Percentiles rank a stretch among this genome's conserved stretches.
Evolutionary conservation across 1,139 yeast species (phyloP).

Genomic region (Geotrichum aggregatum): DNA sequence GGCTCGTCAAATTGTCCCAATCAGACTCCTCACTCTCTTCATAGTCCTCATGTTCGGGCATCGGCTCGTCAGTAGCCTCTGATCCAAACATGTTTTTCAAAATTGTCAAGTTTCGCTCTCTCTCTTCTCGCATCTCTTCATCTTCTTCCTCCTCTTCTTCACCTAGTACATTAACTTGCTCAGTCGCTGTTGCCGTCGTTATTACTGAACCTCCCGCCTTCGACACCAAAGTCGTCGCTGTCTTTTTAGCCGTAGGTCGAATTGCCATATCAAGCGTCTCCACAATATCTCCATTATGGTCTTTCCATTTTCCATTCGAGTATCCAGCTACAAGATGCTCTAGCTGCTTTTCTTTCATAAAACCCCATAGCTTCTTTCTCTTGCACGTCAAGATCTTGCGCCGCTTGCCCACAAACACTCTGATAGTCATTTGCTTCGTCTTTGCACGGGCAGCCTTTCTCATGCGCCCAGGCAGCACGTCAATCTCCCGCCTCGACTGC

Average conservation of each 20-base stretch:
- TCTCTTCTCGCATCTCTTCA: slow-evolving; percentile 25
- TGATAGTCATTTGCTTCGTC: slow-evolving; percentile 50
- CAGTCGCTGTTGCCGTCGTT: not conserved
- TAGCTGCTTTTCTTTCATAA: slow-evolving; percentile 58
- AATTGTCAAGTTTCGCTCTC: slow-evolving; percentile 28
- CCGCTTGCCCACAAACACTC: slow-evolving; percentile 57
- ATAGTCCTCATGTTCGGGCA: slow-evolving; percentile 29
- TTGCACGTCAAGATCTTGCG: slow-evolving; percentile 54
- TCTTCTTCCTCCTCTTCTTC: slow-evolving; percentile 25
- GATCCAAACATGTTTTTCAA: slow-evolving; percentile 27
- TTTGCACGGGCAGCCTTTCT: slow-evolving; percentile 51
- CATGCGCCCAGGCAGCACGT: slow-evolving; percentile 59
- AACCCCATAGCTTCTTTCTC: slow-evolving; percentile 87
- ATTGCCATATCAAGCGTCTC: slow-evolving; percentile 43
- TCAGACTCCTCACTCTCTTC: slow-evolving; percentile 28
- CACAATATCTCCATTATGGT: slow-evolving; percentile 74
- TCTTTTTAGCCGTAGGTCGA: slow-evolving; percentile 10
- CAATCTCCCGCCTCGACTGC: slow-evolving; percentile 43
- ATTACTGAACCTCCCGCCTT: slow-evolving; percentile 1
- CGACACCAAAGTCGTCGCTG: slow-evolving; percentile 4
- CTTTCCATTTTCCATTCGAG: slow-evolving; percentile 69
- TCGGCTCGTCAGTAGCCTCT: slow-evolving; percentile 24
- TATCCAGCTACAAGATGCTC: slow-evolving; percentile 63
- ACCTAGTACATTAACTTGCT: slow-evolving; percentile 24
- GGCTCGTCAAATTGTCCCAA: slow-evolving; percentile 23